Base-by-base conservation (phyloP, 768 basidiomycete genomes). In the Galerina sulciceps region DNA sequence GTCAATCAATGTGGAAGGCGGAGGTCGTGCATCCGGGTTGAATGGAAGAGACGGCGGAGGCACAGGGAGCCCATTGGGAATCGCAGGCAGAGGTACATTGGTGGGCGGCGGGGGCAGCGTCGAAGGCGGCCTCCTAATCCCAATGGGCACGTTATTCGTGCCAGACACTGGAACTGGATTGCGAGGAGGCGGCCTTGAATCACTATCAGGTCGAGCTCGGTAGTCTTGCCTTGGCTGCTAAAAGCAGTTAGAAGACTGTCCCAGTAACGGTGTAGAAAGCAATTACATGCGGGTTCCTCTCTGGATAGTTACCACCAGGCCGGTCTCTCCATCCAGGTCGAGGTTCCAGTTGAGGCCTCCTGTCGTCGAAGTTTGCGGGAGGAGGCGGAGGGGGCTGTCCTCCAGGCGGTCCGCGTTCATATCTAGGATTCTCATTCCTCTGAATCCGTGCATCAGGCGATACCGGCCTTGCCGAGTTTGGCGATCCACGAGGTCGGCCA, bases 101-200 rank as follows among this genome's bases (percentile, higher is more conserved):
- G 22, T n/a, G 15, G 60, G 51, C 6, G 18, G n/a, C 4, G 46
- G 23, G 37, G 65, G 46, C 26, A 59, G 49, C 14, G 56, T 50
- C 2, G 49, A 38, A 38, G 49, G n/a, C 23, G 20, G 13, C 14
- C 36, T 50, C 35, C 48, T 52, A 53, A 52, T 51, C 71, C 75
- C 74, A 17, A 79, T 75, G 0, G 77, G 78, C n/a, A 76, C 67
- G 40, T 68, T 75, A 54, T 80, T 79, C 0, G 75, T 71, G 2
- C 75, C 75, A 49, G 75, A 75, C 10, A 66, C 48, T 47, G 59
- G 59, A 23, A 56, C 56, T 6, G 60, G 42, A 17, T 47, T 53
- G 3, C 47, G 23, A 9, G 60, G 63, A n/a, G 60, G 67, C 47
- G 45, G 62, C 31, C 70, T 67, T 8, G 57, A 37, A 34, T 55